These are phyloP conservation scores for Penicillium tannophilum DNA, from an alignment of 495 filamentous ascomycete species.

Conservation along the genomic window DNA sequence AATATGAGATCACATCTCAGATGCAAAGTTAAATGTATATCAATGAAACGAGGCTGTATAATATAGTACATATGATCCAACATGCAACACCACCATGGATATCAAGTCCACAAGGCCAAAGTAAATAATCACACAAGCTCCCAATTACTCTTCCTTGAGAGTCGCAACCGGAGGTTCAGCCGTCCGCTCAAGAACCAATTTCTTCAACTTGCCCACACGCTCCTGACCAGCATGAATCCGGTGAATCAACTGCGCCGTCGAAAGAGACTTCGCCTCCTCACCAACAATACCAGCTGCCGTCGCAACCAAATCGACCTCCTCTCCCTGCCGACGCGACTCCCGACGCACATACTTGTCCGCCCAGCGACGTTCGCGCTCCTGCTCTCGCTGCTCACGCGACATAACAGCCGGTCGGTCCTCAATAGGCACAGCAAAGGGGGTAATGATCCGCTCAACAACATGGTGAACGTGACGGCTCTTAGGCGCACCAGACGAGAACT, in stretches of 20 bases:
- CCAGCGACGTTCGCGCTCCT: slow-evolving; percentile 48
- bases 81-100: slow-evolving; percentile 22
- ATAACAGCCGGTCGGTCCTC: slow-evolving; percentile 64
- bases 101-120: slow-evolving; percentile 12
- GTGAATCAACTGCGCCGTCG: slow-evolving; percentile 27
- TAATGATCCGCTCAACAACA: slow-evolving; percentile 76
- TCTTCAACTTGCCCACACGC: slow-evolving; percentile 32
- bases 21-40: slow-evolving; percentile 2
- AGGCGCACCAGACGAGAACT: slow-evolving; percentile 68
- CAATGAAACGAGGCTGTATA: slow-evolving; percentile 17
- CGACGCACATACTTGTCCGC: slow-evolving; percentile 52
- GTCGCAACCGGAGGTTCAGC: background rate
- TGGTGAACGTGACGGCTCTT: slow-evolving; percentile 68
- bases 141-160: background rate
- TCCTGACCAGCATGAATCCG: slow-evolving; percentile 22
- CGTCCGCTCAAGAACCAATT: slow-evolving; percentile 24
- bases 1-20: background rate
- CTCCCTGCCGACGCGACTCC: slow-evolving; percentile 35
- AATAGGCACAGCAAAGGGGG: slow-evolving; percentile 67
- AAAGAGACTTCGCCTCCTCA: slow-evolving; percentile 12
- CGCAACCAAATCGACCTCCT: slow-evolving; percentile 22
- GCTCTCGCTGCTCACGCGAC: slow-evolving; percentile 61
- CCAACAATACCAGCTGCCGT: slow-evolving; percentile 3
- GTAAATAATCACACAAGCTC: background rate
- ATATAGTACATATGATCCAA: slow-evolving; percentile 28